Evolutionary conservation across 257 asterid genomes (phyloP), one percentile per base, ranked within the genome.

Genomic region (Nemophila menziesii): DNA sequence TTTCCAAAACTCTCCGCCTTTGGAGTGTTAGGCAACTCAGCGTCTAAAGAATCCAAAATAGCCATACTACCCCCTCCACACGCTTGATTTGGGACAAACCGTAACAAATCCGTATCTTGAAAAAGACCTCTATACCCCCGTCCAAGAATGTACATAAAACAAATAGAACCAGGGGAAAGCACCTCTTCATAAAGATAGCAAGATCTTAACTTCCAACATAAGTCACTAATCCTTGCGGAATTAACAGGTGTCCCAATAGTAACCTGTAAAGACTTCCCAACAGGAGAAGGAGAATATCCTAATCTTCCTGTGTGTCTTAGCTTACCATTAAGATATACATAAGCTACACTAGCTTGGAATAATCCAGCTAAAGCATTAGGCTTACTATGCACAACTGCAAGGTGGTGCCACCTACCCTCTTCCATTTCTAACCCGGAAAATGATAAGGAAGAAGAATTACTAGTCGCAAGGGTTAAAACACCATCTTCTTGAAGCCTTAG

Each of bases 1-100:
- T 69, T 90, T 59, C 73, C 72, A 29, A 71, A 63, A 67, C 21
- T 68, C 54, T 90, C 99, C 33, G 78, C 72, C 74, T 73, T 85
- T 23, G 85, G 57, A 56, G 83, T 54, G 62, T 72, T 51, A 45
- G 92, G 74, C 57, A 76, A 59, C 46, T 90, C 96, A 12, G 86
- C 41, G 47, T 90, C 99, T 64, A 90, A 70, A 60, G 99, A 81
- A 77, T 90, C 99, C 58, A 90, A 77, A 60, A 90, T 85, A 58
- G 99, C 82, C 99, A 90, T 90, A 65, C 92, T 77, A 24, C 96
- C 99, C 55, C 96, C 99, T 14, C 99, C 92, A 65, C 99, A 90
- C 37, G 99, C 96, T 76, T 85, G 96, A 62, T 77, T 81, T 23
- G 99, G 96, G 64, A 90, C 86, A 73, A 90, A 90, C 42, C 73